phyloP scores from a whole-genome alignment of 805 yeast species.

The Metschnikowia kunwiensis region DNA sequence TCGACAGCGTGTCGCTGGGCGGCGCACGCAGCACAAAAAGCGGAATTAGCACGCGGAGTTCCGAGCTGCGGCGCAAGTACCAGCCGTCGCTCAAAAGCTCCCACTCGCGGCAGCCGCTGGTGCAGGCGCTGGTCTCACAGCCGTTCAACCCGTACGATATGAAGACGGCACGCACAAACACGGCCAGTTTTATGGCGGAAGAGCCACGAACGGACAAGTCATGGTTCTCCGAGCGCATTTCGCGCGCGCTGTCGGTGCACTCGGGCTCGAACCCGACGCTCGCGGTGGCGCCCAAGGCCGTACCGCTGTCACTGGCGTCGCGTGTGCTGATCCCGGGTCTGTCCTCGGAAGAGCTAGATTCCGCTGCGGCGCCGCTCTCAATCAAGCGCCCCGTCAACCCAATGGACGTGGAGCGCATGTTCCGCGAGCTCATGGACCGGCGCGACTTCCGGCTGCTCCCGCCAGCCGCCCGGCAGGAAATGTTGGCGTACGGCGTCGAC shows the following conservation, averaged over 20 bases:
- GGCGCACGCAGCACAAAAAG: slow-evolving; percentile 1
- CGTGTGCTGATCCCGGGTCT: slow-evolving; percentile 1
- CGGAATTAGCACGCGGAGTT: too few species aligned
- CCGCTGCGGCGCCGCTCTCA: slow-evolving; percentile 14
- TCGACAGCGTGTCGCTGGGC: slow-evolving; percentile 14
- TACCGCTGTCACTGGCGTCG: slow-evolving; percentile 10
- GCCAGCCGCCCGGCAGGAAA: slow-evolving; percentile 67
- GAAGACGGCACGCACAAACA: slow-evolving; percentile 17
- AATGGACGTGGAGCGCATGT: slow-evolving; percentile 67
- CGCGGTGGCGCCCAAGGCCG: slow-evolving; percentile 8
- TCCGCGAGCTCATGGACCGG: slow-evolving; percentile 74
- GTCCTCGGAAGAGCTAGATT: neutral
- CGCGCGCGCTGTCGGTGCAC: slow-evolving; percentile 5
- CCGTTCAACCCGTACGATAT: slow-evolving; percentile 33
- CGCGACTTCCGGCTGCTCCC: slow-evolving; percentile 75
- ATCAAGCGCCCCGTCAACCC: slow-evolving; percentile 68
- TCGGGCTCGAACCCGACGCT: slow-evolving; percentile 9
- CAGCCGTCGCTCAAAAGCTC: slow-evolving; percentile 6
- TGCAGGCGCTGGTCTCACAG: slow-evolving; percentile 17
- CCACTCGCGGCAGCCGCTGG: slow-evolving; percentile 31
- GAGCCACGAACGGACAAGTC: slow-evolving; percentile 4
- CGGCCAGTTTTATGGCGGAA: slow-evolving; percentile 6
- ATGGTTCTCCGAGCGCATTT: slow-evolving; percentile 7
- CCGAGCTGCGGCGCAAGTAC: too few species aligned
- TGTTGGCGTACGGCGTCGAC: slow-evolving; percentile 68